Evolutionary conservation across 1,284 basidiomycete genomes (phyloP).

Genomic region (Vanrija humicola): DNA sequence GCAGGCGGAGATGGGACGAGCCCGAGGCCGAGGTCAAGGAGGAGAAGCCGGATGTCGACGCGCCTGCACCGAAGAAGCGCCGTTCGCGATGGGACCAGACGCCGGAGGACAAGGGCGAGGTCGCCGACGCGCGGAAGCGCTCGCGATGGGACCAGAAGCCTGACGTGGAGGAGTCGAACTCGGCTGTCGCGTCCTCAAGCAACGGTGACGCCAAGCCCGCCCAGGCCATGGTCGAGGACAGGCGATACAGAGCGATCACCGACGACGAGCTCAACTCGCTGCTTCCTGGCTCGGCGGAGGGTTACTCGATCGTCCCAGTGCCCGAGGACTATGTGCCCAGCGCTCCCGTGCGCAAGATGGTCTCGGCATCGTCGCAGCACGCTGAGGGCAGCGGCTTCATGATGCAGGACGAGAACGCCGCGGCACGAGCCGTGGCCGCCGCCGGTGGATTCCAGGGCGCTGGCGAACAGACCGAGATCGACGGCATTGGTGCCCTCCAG

Average conservation of each 20-base stretch:
- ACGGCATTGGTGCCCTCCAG: constrained; percentile 91
- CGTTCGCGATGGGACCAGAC: constrained; percentile 97
- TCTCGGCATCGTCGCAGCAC: constrained; percentile 55
- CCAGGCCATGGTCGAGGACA: constrained; percentile 89
- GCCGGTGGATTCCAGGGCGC: constrained; percentile 77
- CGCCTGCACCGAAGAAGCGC: constrained; percentile 72
- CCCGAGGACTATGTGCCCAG: constrained; percentile 86
- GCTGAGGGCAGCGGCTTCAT: constrained; percentile 71
- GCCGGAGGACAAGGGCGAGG: constrained; percentile 43
- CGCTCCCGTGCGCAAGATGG: constrained; percentile 54
- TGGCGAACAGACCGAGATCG: constrained; percentile 96
- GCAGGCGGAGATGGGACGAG: constrained; percentile 80
- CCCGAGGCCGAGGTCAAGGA: constrained; percentile 42
- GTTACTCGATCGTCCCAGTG: constrained; percentile 88
- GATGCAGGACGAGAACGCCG: constrained; percentile 89
- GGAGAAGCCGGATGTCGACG: constrained; percentile 51
- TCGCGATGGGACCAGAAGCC: constrained; percentile 50
- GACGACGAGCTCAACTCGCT: constrained; percentile 94
- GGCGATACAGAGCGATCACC: constrained; percentile 87
- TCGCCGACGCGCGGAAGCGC: constrained; percentile 63
- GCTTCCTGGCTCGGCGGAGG: constrained; percentile 67
- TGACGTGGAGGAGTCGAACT: constrained; percentile 24
- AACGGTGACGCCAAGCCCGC: constrained; percentile 50
- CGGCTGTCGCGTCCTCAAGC: constrained; percentile 50
- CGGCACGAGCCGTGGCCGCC: constrained; percentile 76